Evolutionary conservation across 169 alveolate genomes (phyloP).

Genomic region (Plasmodium coatneyi): DNA sequence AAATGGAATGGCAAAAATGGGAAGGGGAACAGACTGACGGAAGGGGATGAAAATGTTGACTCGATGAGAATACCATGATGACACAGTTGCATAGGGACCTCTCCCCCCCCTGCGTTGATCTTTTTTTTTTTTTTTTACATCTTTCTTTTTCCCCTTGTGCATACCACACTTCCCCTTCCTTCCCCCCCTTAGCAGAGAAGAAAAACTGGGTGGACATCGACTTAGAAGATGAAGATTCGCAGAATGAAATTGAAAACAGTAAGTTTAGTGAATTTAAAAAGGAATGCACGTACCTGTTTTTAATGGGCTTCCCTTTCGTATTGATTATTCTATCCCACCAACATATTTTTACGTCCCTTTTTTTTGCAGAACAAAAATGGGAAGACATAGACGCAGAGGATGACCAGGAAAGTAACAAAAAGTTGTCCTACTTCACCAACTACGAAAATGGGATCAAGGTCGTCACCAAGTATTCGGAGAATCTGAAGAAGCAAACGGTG

Average conservation of each 20-base stretch:
- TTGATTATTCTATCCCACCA: not conserved
- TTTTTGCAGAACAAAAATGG: conserved; percentile 83
- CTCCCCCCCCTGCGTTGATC: not conserved
- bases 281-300: not conserved
- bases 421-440: conserved; percentile 78
- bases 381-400: conserved; percentile 88
- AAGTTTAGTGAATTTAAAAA: not conserved
- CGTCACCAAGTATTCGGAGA: conserved; percentile 82
- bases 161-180: not conserved
- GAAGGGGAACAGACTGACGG: not conserved
- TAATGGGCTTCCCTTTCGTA: not conserved
- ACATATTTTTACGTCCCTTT: not conserved
- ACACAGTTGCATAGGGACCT: not conserved
- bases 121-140: not conserved
- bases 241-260: conserved; percentile 66
- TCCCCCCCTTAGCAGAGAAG: conserved; percentile 12
- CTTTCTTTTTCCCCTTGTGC: not conserved
- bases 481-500: conserved; percentile 85
- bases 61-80: not conserved
- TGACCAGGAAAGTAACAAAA: conserved; percentile 80
- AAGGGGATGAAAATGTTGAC: not conserved
- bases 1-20: not conserved
- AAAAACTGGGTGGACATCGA: conserved; percentile 70
- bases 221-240: conserved; percentile 61
- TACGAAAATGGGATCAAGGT: conserved; percentile 85